phyloP scores from a whole-genome alignment of 2,329 filamentous ascomycete genomes.

The Sporothrix curviconia region DNA sequence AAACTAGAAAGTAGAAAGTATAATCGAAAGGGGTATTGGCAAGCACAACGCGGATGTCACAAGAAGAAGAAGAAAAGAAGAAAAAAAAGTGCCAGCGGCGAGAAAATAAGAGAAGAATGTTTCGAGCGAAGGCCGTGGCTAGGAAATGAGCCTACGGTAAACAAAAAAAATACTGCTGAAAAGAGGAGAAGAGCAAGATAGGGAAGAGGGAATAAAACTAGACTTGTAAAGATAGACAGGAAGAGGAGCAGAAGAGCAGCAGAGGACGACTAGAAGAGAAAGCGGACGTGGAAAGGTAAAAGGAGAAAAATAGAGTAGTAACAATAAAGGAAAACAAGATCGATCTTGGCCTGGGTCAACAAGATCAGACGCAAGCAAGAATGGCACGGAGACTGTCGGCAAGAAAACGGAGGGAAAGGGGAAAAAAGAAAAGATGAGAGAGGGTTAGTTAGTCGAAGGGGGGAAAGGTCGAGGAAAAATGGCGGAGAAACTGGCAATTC shows the following conservation, averaged over 20 bases:
- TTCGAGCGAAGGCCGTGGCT: too few species aligned
- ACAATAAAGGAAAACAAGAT: conserved; percentile 8
- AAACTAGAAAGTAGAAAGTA: not conserved
- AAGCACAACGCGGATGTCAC: not conserved
- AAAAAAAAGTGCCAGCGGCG: not conserved
- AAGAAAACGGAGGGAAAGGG: not conserved
- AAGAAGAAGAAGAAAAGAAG: not conserved
- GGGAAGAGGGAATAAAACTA: too few species aligned
- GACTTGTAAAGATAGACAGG: too few species aligned
- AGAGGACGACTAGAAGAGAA: too few species aligned
- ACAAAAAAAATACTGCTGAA: too few species aligned
- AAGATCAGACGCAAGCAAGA: conserved; percentile 1
- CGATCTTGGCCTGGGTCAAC: conserved; percentile 3
- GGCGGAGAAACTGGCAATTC: not conserved
- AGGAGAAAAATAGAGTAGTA: not conserved
- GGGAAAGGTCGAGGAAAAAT: not conserved
- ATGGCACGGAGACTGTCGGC: not conserved
- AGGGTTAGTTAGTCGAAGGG: not conserved
- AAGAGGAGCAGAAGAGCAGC: too few species aligned
- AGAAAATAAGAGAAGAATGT: not conserved
- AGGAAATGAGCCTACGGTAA: too few species aligned
- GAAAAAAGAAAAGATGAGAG: not conserved
- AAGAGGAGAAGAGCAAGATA: too few species aligned
- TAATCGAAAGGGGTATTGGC: not conserved
- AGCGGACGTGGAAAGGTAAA: not conserved